phyloP scores from a whole-genome alignment of 768 basidiomycete genomes.

The Naematelia encephala region DNA sequence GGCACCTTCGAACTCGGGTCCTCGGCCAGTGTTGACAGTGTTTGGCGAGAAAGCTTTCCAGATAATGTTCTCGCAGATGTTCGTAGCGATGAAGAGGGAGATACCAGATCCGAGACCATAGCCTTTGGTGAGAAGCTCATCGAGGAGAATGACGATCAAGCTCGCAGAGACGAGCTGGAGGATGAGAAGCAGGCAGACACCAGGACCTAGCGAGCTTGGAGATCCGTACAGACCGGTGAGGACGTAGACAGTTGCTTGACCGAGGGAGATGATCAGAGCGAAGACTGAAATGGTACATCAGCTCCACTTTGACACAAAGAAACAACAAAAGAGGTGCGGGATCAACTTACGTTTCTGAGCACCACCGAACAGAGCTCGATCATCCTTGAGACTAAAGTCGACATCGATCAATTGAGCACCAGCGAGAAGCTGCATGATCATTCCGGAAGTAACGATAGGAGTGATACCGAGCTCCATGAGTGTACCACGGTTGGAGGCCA shows the following conservation, averaged over 20 bases:
- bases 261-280: slow-evolving; percentile 91
- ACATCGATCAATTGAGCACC: slow-evolving; percentile 97
- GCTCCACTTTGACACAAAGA: background rate
- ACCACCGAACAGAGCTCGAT: slow-evolving; percentile 88
- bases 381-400: slow-evolving; percentile 95
- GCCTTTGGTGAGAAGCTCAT: slow-evolving; percentile 97
- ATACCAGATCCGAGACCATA: slow-evolving; percentile 99
- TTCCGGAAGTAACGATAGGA: slow-evolving; percentile 95
- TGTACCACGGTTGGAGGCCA: slow-evolving; percentile 96
- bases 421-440: slow-evolving; percentile 99
- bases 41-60: slow-evolving; percentile 99
- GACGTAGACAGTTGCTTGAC: slow-evolving; percentile 95
- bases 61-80: slow-evolving; percentile 98
- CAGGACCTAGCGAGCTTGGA: slow-evolving; percentile 87
- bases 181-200: slow-evolving; percentile 93
- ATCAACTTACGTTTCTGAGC: slow-evolving; percentile 85
- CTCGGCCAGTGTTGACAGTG: slow-evolving; percentile 95
- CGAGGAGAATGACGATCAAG: slow-evolving; percentile 95
- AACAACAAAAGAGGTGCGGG: background rate
- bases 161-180: slow-evolving; percentile 91
- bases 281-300: slow-evolving; percentile 66
- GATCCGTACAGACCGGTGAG: slow-evolving; percentile 94
- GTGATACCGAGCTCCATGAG: slow-evolving; percentile 99
- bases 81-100: slow-evolving; percentile 98
- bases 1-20: slow-evolving; percentile 97